Evolutionary conservation across 495 filamentous ascomycete genomes (phyloP).

Genomic region (Trichodelitschia bisporula): DNA sequence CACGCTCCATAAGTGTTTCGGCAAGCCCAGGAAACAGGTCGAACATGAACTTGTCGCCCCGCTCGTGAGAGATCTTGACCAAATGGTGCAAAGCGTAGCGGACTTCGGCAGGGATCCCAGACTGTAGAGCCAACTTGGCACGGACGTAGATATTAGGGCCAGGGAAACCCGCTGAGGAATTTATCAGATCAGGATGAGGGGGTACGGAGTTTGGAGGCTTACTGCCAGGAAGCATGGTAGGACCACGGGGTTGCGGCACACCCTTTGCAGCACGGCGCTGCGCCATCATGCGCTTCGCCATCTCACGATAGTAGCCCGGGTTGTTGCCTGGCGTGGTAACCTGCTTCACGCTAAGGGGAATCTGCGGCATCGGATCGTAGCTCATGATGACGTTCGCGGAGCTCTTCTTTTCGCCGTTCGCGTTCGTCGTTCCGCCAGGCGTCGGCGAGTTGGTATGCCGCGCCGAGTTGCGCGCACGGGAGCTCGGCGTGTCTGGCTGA

Average conservation of each 20-base stretch:
- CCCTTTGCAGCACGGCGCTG: neutral
- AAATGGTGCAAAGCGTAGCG: constrained; percentile 77
- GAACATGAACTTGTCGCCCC: constrained; percentile 87
- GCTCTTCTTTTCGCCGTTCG: constrained; percentile 14
- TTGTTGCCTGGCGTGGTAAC: constrained; percentile 47
- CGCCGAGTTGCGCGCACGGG: too few species aligned
- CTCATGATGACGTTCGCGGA: constrained; percentile 26
- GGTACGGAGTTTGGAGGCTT: constrained; percentile 11
- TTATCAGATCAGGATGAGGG: too few species aligned
- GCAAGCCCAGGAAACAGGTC: constrained; percentile 75
- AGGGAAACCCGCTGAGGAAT: constrained; percentile 35
- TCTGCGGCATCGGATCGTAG: constrained; percentile 31
- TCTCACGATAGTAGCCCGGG: constrained; percentile 29
- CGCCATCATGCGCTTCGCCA: constrained; percentile 13
- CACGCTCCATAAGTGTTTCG: constrained; percentile 67
- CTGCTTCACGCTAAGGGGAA: constrained; percentile 36
- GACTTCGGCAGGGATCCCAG: constrained; percentile 55
- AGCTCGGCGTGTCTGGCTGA: too few species aligned
- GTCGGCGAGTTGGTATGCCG: constrained; percentile 20
- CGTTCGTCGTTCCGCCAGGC: constrained; percentile 9
- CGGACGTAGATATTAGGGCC: constrained; percentile 77
- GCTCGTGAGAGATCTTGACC: constrained; percentile 83
- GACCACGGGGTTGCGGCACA: too few species aligned
- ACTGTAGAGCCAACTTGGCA: constrained; percentile 52
- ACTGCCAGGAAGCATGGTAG: constrained; percentile 9